phyloP scores from a whole-genome alignment of 1,139 yeast species.

The Suhomyces maxii region DNA sequence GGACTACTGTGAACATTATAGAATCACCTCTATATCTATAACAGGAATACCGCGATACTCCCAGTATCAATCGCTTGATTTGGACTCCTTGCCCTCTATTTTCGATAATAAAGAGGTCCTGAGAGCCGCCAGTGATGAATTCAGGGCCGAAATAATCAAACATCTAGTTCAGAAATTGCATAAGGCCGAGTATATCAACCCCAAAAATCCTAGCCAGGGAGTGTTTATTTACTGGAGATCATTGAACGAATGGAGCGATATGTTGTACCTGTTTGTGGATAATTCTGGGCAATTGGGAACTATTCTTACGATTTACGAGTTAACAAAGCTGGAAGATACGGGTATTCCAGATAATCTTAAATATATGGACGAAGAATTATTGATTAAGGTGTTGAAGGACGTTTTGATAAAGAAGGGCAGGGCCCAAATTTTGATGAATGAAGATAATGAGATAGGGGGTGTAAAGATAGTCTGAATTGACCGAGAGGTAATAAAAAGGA shows the following conservation, averaged over 20 bases:
- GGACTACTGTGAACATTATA: slow-evolving; percentile 58
- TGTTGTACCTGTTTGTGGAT: slow-evolving; percentile 50
- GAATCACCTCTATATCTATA: slow-evolving; percentile 41
- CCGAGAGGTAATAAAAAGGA: neutral
- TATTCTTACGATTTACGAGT: slow-evolving; percentile 80
- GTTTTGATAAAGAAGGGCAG: slow-evolving; percentile 64
- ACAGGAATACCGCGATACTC: slow-evolving; percentile 30
- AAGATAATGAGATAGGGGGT: slow-evolving; percentile 59
- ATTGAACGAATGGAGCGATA: slow-evolving; percentile 75
- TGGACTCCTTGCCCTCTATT: slow-evolving; percentile 30
- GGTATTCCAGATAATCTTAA: slow-evolving; percentile 57
- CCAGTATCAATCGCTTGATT: slow-evolving; percentile 25
- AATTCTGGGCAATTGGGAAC: slow-evolving; percentile 75
- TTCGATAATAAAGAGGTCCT: slow-evolving; percentile 53
- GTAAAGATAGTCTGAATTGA: slow-evolving; percentile 56
- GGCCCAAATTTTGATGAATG: slow-evolving; percentile 65
- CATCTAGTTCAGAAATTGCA: slow-evolving; percentile 55
- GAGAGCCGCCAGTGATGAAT: slow-evolving; percentile 55
- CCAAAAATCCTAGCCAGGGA: slow-evolving; percentile 43
- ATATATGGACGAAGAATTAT: slow-evolving; percentile 58
- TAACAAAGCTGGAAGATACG: slow-evolving; percentile 63
- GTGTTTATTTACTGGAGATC: slow-evolving; percentile 68
- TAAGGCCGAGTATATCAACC: slow-evolving; percentile 53
- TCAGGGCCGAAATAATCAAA: slow-evolving; percentile 55
- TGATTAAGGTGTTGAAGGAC: slow-evolving; percentile 54